Percentiles rank a stretch among this genome's conserved stretches.
phyloP scores from a whole-genome alignment of 202 grass and related monocot genomes.

The Zizania palustris region DNA sequence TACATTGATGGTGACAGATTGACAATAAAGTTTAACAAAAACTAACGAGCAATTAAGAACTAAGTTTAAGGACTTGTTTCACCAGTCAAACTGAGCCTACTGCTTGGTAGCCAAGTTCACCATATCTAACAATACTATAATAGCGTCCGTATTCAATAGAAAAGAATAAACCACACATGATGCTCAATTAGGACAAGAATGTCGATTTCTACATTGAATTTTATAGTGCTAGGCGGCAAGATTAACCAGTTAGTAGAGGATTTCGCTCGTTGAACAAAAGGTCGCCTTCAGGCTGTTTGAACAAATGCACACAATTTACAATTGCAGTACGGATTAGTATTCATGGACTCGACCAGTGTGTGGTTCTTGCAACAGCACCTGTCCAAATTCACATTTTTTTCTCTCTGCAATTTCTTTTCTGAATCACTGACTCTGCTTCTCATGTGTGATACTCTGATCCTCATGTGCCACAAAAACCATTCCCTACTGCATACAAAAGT shows the following conservation, averaged over 20 bases:
- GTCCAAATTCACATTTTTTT: neutral
- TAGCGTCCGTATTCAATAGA: neutral
- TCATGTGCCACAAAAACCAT: conserved; percentile 8
- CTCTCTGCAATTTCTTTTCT: neutral
- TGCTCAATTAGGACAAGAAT: conserved; percentile 6
- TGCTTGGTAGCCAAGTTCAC: conserved; percentile 35
- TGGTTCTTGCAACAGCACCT: neutral
- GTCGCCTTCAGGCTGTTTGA: neutral
- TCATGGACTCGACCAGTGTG: neutral
- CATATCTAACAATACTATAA: neutral
- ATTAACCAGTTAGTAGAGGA: neutral
- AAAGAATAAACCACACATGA: neutral
- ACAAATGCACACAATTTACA: neutral
- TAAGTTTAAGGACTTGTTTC: neutral
- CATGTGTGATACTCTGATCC: neutral
- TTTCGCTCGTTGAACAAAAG: neutral
- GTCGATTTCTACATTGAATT: neutral
- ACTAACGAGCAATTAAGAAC: neutral
- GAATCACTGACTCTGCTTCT: neutral
- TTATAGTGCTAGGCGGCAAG: neutral
- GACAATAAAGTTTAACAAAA: neutral
- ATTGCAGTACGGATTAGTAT: neutral
- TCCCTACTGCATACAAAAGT: neutral
- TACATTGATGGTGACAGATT: neutral
- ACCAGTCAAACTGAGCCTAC: neutral